Base-by-base conservation (phyloP, 495 filamentous ascomycete genomes). In the Xylaria telfairii region DNA sequence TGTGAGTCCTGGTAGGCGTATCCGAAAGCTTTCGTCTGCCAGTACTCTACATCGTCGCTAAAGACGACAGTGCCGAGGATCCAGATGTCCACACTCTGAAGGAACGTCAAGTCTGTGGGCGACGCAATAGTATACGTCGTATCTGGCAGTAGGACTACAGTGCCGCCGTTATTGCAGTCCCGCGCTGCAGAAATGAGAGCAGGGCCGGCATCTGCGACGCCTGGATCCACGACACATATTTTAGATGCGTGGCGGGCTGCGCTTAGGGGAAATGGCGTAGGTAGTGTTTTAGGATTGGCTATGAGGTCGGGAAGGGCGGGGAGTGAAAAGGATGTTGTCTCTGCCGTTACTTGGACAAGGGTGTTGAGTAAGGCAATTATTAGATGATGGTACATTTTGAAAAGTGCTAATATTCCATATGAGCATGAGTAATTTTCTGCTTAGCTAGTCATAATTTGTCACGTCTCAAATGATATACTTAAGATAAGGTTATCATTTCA, bases 11-110 rank as follows among this genome's bases (percentile, higher is more conserved):
- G 90, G 80, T 86, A 92, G 63, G 74, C 77, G 28, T 90, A 87
- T 26, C 78, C 77, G 83, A 92, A 92, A 17, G 82, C 81, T 68
- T 90, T 83, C 15, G 79, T 81, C 74, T 91, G 86, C 90, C 90
- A 92, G 81, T 92, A 92, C 60, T 85, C 81, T 6, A 87, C 91
- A 76, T 92, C 86, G 68, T 89, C 87, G 65, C 85, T 87, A 79
- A 92, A 92, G 37, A 83, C 73, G 41, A 91, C 83, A 37, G 80
- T 82, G 19, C 86, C 87, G 67, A 84, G 83, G 72, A 91, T 88
- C n/a, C 41, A 79, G 3, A 89, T 74, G 79, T 89, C 87, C 37
- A 90, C 75, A 71, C 87, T 76, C 59, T 85, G 80, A 44, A 90
- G 71, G 67, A 84, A 86, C 0, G 84, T 87, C 78, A 89, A 70